Evolutionary conservation across 2,329 filamentous ascomycete species (phyloP), one percentile per base, ranked within the genome.

Genomic region (Alternaria ethzedia): DNA sequence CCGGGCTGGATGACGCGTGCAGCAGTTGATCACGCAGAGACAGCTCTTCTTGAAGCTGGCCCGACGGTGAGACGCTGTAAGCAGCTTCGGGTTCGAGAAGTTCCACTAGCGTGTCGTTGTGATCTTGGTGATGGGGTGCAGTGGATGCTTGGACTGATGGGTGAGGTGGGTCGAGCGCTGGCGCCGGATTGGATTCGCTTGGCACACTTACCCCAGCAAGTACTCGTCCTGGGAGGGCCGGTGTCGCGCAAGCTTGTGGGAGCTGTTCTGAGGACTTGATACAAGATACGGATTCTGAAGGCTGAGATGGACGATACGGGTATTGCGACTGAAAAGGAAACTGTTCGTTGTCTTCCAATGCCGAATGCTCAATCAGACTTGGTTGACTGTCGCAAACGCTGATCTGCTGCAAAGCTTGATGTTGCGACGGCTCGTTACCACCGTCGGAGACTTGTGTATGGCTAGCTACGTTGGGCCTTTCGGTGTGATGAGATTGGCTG

Each of bases 271-370:
- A 25, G 45, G 26, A 15, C 13, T 26, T 17, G 15, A 45, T 26
- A 54, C 21, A 12, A 26, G 23, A 25, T 47, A 36, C 28, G 21
- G 30, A 15, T 43, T 44, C 13, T 21, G 28, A 28, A 47, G 25
- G 44, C 15, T 51, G 17, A 4, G 20, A 45, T 25, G 59, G 32
- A 20, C 26, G 59, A 25, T 28, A 54, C 20, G 58, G 65, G 17
- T 60, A 43, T 50, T 68, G 68, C 11, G 60, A 68, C 49, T 61
- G 65, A 7, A 61, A 65, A 10, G 64, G 63, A 21, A 63, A 66
- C 15, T 69, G 70, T 6, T 36, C 66, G 56, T 58, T 59, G 49
- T 25, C 49, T 11, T 70, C 63, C 13, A 26, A 26, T 23, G 45
- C 50, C 46, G 61, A 63, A 43, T 59, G 57, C n/a, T 71, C 66